A percentile compares a stretch with the other conserved stretches of the same genome.
These are phyloP conservation scores for Arthrobotrys sinensis DNA, from an alignment of 2,329 filamentous ascomycete genomes.

Conservation along the genomic window DNA sequence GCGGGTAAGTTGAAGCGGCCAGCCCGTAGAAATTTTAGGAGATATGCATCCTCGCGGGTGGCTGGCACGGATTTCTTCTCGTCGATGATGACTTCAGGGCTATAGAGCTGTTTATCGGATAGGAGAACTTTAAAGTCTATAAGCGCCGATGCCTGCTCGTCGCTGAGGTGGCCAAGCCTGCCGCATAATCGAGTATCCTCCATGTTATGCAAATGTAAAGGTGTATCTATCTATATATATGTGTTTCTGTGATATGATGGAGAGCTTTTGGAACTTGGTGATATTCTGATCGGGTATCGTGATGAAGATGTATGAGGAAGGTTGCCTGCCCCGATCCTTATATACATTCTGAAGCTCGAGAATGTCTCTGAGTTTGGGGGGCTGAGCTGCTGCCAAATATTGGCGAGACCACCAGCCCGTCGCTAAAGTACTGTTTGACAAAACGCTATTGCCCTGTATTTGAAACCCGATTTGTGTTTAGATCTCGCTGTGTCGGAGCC, in stretches of 20 bases:
- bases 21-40: constrained; percentile 46
- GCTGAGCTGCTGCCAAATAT: neutral
- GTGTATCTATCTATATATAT: constrained; percentile 4
- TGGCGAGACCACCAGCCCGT: neutral
- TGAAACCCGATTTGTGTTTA: constrained; percentile 52
- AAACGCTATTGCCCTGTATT: constrained; percentile 15
- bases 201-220: constrained; percentile 11
- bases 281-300: neutral
- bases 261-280: neutral
- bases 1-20: constrained; percentile 43
- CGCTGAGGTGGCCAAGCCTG: constrained; percentile 45
- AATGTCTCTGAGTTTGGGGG: constrained; percentile 8
- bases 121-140: constrained; percentile 54
- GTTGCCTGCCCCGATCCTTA: neutral
- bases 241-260: neutral
- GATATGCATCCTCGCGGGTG: constrained; percentile 38
- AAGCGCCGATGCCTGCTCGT: constrained; percentile 39
- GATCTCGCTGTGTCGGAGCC: constrained; percentile 21
- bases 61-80: constrained; percentile 43
- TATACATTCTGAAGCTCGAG: constrained; percentile 1
- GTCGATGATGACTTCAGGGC: constrained; percentile 50
- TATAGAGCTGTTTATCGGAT: constrained; percentile 44
- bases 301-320: neutral
- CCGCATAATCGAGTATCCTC: constrained; percentile 34
- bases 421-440: constrained; percentile 29